These are phyloP conservation scores for Paxillus ammoniavirescens DNA, from an alignment of 768 basidiomycete genomes.

Conservation along the genomic window DNA sequence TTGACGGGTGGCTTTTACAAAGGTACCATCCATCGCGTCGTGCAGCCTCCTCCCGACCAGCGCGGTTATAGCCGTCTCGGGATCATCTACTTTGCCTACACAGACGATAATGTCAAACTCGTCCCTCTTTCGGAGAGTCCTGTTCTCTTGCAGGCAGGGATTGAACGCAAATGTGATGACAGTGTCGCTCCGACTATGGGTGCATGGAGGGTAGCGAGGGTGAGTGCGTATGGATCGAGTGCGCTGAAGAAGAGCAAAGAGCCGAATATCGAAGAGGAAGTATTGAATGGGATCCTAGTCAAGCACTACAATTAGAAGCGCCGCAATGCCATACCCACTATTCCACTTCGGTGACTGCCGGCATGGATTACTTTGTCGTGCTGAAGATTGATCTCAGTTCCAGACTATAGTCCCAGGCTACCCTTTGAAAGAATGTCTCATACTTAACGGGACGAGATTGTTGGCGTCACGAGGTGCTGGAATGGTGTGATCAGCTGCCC, in stretches of 20 bases:
- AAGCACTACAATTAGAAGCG: constrained; percentile 48
- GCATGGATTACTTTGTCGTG: background rate
- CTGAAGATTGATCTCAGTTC: too few species aligned
- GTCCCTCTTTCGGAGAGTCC: constrained; percentile 44
- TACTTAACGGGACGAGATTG: too few species aligned
- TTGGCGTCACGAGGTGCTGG: background rate
- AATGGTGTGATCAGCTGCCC: background rate
- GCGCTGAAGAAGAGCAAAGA: constrained; percentile 37
- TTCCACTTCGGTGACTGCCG: background rate
- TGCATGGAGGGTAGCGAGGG: constrained; percentile 47
- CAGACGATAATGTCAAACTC: constrained; percentile 47
- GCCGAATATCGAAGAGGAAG: constrained; percentile 47
- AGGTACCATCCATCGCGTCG: constrained; percentile 56
- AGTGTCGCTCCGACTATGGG: constrained; percentile 46
- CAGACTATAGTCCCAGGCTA: too few species aligned
- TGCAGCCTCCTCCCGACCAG: constrained; percentile 54
- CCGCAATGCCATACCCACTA: background rate
- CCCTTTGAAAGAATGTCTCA: too few species aligned
- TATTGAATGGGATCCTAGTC: constrained; percentile 49
- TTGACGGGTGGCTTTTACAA: constrained; percentile 55
- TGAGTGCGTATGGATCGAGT: constrained; percentile 46
- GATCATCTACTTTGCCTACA: constrained; percentile 52
- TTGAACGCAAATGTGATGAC: constrained; percentile 34
- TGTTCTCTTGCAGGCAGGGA: constrained; percentile 42
- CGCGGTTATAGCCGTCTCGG: constrained; percentile 45